A percentile compares a stretch with the other conserved stretches of the same genome.
These are phyloP conservation scores for Tinospora cordifolia DNA, from an alignment of 164 flowering plant species.

Conservation along the genomic window DNA sequence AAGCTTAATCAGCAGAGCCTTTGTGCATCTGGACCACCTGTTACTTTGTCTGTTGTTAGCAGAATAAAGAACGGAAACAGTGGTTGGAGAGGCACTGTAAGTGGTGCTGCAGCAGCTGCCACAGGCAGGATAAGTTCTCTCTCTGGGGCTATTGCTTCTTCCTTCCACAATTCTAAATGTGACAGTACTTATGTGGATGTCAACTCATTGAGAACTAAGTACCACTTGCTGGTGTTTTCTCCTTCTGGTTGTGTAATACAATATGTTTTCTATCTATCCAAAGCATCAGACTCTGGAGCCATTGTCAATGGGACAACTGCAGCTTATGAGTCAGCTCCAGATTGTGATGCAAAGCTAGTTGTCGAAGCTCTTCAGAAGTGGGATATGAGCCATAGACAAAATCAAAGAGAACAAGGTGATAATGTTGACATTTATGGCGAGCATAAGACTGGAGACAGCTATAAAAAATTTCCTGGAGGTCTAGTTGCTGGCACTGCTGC, in stretches of 20 bases:
- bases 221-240: constrained; percentile 59
- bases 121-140: constrained; percentile 42
- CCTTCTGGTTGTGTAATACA: constrained; percentile 64
- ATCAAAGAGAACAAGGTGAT: constrained; percentile 47
- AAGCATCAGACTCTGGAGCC: constrained; percentile 25
- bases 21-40: constrained; percentile 50
- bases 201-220: constrained; percentile 30
- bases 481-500: constrained; percentile 6
- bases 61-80: constrained; percentile 56
- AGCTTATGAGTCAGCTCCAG: constrained; percentile 33
- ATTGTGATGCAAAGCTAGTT: constrained; percentile 39
- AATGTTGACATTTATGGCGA: constrained; percentile 57
- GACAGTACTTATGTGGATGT: constrained; percentile 17
- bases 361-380: constrained; percentile 71
- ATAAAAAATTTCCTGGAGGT: constrained; percentile 42
- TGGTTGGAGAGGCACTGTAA: constrained; percentile 65
- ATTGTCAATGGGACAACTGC: constrained; percentile 21
- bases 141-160: constrained; percentile 57
- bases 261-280: constrained; percentile 37
- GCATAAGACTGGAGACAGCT: constrained; percentile 35
- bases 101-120: constrained; percentile 68
- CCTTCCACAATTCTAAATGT: constrained; percentile 45
- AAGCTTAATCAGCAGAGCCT: constrained; percentile 32
- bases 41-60: constrained; percentile 56
- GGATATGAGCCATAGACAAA: constrained; percentile 59